Evolutionary conservation across 129 eudicot species (phyloP).

Genomic region (Centrapalus pauciflorus): DNA sequence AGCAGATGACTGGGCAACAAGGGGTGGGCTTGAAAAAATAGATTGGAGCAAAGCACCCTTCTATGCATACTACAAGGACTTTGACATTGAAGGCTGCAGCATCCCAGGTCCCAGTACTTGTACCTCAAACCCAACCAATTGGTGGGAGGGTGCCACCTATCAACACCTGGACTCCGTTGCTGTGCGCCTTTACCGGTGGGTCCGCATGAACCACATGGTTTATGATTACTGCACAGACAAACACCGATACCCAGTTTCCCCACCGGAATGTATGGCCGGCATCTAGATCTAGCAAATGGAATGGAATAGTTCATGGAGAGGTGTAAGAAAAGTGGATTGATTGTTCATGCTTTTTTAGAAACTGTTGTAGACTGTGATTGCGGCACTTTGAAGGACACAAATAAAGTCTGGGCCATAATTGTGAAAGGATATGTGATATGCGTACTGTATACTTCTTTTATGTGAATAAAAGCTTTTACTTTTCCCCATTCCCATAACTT

Average conservation of each 20-base stretch:
- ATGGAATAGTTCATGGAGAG: not conserved
- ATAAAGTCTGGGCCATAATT: constrained; percentile 26
- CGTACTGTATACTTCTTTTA: constrained; percentile 22
- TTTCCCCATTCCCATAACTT: constrained; percentile 31
- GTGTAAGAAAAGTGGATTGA: constrained; percentile 16
- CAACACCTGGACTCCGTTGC: constrained; percentile 51
- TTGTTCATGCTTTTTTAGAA: constrained; percentile 2
- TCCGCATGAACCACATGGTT: constrained; percentile 76
- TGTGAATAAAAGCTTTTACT: constrained; percentile 26
- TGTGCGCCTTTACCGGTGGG: constrained; percentile 71
- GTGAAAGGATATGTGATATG: constrained; percentile 26
- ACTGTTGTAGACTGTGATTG: not conserved
- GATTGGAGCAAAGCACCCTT: constrained; percentile 95
- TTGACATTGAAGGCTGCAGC: constrained; percentile 84
- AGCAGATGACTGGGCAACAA: constrained; percentile 97
- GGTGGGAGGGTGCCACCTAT: constrained; percentile 85
- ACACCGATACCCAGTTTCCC: constrained; percentile 56
- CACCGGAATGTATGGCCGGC: constrained; percentile 80
- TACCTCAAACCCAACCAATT: constrained; percentile 50
- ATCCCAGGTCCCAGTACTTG: constrained; percentile 72
- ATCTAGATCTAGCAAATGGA: constrained; percentile 26
- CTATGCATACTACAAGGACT: constrained; percentile 86
- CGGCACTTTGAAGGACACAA: constrained; percentile 17
- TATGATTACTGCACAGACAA: constrained; percentile 93
- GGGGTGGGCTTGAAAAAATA: constrained; percentile 90